Base-by-base conservation (phyloP, 2,329 filamentous ascomycete genomes). In the Curvularia spicifera region DNA sequence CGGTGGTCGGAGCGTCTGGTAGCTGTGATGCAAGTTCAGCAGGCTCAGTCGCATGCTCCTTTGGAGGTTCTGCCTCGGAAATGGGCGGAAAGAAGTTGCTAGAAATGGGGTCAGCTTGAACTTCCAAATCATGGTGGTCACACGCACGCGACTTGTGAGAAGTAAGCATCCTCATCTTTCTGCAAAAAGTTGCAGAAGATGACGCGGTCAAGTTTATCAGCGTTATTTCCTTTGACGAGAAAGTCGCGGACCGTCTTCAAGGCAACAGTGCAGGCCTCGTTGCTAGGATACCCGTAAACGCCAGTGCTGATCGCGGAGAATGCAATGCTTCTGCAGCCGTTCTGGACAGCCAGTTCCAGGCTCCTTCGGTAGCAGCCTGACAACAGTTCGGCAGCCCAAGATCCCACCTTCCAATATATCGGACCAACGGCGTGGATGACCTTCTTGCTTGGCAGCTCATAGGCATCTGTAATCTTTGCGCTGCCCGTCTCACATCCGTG, bases 381-480 rank as follows among this genome's bases (percentile, higher is more conserved):
- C 73, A 89, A 73, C 37, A 86, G 69, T 57, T 72, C 68, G 13
- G 76, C 71, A 29, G 78, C 74, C 18, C 70, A 73, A 20, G 80
- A 67, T 12, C 72, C 71, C 18, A 81, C 72, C 0, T 68, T 66
- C 51, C 79, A 66, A 76, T 93, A 97, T 29, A 96, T 78, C 0
- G 95, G 95, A 0, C 95, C 95, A 3, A 97, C 94, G 18, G 95
- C 87, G 76, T 98, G 95, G 54, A 98, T 96, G 66, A 98, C 85
- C 64, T 90, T 88, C 57, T 85, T 83, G 69, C 88, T 89, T 0
- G 93, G 93, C 24, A 98, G 81, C 0, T 86, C 70, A 76, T 95
- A 93, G 8, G 87, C 94, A 35, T 80, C 76, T 0, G 95, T 97
- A 70, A 97, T 92, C 75, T 94, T 94, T 26, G 93, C 91, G 26